A percentile compares a stretch with the other conserved stretches of the same genome.
Evolutionary conservation across 306 rosid species (phyloP).

Genomic region (Mimosa pudica): DNA sequence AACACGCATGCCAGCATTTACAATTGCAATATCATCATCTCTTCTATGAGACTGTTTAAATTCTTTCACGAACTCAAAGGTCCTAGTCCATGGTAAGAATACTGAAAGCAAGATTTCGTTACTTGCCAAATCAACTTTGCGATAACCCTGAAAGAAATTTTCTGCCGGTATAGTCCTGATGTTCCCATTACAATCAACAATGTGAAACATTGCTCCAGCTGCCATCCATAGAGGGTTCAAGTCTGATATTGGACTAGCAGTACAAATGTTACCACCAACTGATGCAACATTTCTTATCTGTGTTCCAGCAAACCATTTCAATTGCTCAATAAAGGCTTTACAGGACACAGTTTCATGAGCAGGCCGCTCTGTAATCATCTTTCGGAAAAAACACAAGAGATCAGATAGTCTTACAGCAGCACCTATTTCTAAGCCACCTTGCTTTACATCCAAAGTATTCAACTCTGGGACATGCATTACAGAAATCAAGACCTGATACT

Average conservation of each 20-base stretch:
- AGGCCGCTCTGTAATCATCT: conserved; percentile 57
- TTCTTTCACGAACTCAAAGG: conserved; percentile 85
- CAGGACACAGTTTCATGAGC: conserved; percentile 72
- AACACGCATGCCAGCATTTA: conserved; percentile 92
- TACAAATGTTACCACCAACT: conserved; percentile 93
- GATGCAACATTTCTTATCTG: conserved; percentile 91
- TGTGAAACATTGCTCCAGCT: conserved; percentile 67
- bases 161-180: conserved; percentile 70
- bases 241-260: conserved; percentile 98
- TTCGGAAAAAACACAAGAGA: conserved; percentile 62
- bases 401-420: conserved; percentile 84
- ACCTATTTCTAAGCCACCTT: conserved; percentile 85
- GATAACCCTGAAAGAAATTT: conserved; percentile 80
- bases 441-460: conserved; percentile 58
- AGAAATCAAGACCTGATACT: conserved; percentile 66
- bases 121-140: conserved; percentile 78
- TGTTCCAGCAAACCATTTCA: conserved; percentile 98
- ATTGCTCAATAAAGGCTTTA: conserved; percentile 84
- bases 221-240: conserved; percentile 98
- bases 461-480: conserved; percentile 78
- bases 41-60: conserved; percentile 96
- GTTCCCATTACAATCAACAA: conserved; percentile 70
- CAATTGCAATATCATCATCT: conserved; percentile 97
- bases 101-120: conserved; percentile 82
- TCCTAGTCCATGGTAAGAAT: conserved; percentile 88